A percentile compares a stretch with the other conserved stretches of the same genome.
Conservation (phyloP, 164 flowering plant species). For the Aristolochia contorta region DNA sequence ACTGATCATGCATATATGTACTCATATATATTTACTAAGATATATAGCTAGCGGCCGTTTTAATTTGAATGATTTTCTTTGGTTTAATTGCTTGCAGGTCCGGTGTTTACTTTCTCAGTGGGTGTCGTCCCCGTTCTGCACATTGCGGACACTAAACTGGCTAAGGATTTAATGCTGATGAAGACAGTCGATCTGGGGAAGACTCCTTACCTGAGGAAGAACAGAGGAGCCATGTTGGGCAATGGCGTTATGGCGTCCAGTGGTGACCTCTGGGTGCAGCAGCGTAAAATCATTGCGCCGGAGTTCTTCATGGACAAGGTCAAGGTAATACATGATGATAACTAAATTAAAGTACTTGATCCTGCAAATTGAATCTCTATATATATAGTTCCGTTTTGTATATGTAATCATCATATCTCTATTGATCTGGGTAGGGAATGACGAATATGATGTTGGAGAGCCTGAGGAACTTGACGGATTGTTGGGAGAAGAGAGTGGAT, state of each 20-base stretch:
- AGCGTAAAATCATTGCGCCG: conserved; percentile 38
- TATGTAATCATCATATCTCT: too few relatives aligned
- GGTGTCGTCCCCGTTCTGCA: conserved; percentile 22
- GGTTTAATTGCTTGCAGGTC: conserved; percentile 12
- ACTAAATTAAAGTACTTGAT: too few relatives aligned
- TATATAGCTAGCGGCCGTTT: too few relatives aligned
- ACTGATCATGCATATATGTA: too few relatives aligned
- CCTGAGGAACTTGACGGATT: conserved; percentile 13
- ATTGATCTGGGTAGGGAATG: conserved; percentile 55
- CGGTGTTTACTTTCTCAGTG: conserved; percentile 21
- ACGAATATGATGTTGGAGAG: conserved; percentile 29
- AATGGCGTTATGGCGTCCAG: conserved; percentile 32
- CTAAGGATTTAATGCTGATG: conserved; percentile 24
- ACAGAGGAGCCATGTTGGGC: conserved; percentile 28
- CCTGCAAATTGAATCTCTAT: too few relatives aligned
- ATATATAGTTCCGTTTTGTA: too few relatives aligned
- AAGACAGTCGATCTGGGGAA: conserved; percentile 30
- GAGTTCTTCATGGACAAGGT: conserved; percentile 31
- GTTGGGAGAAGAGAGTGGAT: conserved; percentile 29
- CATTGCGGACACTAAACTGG: conserved; percentile 19
- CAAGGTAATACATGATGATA: too few relatives aligned
- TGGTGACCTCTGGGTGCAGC: conserved; percentile 33
- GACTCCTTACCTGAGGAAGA: conserved; percentile 22
- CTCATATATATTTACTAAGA: too few relatives aligned
- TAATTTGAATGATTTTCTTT: too few relatives aligned